These are phyloP conservation scores for Pythium monospermum DNA, from an alignment of 352 stramenopile species.

Conservation along the genomic window DNA sequence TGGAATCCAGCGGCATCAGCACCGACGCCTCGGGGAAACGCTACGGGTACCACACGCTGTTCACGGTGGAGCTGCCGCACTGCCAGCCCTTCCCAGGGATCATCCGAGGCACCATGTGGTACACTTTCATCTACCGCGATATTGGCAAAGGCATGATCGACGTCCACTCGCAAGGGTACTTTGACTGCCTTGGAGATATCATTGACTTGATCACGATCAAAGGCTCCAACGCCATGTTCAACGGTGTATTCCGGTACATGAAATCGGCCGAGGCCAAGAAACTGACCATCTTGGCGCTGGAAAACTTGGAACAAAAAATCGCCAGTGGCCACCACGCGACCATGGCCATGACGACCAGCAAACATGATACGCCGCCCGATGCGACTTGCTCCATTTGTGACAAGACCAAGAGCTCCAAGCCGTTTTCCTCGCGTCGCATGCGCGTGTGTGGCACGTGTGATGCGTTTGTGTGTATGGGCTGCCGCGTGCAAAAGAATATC, in stretches of 20 bases:
- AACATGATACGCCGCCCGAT: not conserved
- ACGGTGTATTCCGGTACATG: conserved; percentile 27
- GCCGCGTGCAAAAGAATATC: conserved; percentile 39
- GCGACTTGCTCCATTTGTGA: conserved; percentile 19
- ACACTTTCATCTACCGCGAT: conserved; percentile 41
- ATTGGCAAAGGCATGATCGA: conserved; percentile 30
- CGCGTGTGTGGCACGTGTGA: conserved; percentile 37
- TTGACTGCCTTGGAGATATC: conserved; percentile 32
- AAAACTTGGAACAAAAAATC: conserved; percentile 14
- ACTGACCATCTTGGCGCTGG: conserved; percentile 33
- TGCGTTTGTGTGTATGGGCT: conserved; percentile 36
- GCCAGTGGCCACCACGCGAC: not conserved
- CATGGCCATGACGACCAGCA: no score
- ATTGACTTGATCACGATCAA: conserved; percentile 24
- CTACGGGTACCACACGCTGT: conserved; percentile 39
- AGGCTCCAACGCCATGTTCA: conserved; percentile 31
- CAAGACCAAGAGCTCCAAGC: conserved; percentile 8
- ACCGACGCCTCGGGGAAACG: conserved; percentile 20
- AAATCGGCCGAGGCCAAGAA: conserved; percentile 50
- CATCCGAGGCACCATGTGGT: conserved; percentile 35
- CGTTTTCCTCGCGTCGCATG: conserved; percentile 16
- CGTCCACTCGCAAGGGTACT: conserved; percentile 34
- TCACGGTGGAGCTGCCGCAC: conserved; percentile 32
- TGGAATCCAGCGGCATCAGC: conserved; percentile 44
- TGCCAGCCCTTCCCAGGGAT: conserved; percentile 35